Base-by-base conservation (phyloP, 176 grass and related monocot species). In the Aechmea fasciata region DNA sequence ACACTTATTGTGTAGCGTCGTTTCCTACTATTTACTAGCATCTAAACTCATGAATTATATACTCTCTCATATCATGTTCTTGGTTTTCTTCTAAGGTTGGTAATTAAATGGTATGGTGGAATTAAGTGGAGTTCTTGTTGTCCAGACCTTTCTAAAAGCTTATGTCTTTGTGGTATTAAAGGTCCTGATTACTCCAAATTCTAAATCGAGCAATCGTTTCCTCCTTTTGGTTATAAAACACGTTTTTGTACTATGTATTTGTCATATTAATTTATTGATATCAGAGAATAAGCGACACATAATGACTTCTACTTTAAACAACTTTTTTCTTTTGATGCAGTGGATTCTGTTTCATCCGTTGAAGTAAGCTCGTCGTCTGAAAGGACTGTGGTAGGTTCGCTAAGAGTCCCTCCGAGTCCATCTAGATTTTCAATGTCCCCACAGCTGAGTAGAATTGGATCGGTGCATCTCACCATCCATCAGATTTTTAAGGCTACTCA, bases 401-500 rank as follows among this genome's bases (percentile, higher is more conserved):
- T 81, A 47, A 80, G 87, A 66, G 81, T 99, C 73, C 90, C 95
- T 80, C 95, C 95, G 67, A 99, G 95, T 72, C 95, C 95, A 72
- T 99, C 95, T 76, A 82, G 95, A 83, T 99, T 99, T 50, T 85
- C 90, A 25, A 81, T 78, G 13, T 97, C 95, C 48, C 82, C 95
- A 23, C 95, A 93, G 47, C 26, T 84, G 75, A 74, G 73, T 77
- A 79, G 84, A 74, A 82, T 78, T 72, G 95, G 95, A 74, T 84
- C 90, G 41, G 61, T 99, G 52, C 62, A 86, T 67, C 70, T 94
- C 51, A 90, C 50, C 29, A 54, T 94, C 25, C 81, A 83, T 66
- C 95, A 99, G 84, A 93, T 99, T 68, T 69, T 80, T 15, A 90
- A 81, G 80, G 95, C 95, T 15, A 99, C 95, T 72, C 84, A 83